A percentile compares a stretch with the other conserved stretches of the same genome.
Conservation (phyloP, 1,284 basidiomycete species). For the Irpex lacteus region DNA sequence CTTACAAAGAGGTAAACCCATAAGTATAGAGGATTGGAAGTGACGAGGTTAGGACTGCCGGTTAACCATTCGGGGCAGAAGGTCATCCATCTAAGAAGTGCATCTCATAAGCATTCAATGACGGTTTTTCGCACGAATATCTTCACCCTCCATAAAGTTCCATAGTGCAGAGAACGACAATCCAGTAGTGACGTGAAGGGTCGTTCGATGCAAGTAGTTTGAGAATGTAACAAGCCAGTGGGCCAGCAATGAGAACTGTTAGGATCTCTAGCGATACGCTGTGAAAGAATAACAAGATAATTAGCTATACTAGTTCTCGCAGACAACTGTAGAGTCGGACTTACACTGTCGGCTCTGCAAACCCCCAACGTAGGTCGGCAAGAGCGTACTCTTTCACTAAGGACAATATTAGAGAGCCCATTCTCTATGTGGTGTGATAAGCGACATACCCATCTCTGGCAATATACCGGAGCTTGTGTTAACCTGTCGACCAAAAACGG, state of each 20-base stretch:
- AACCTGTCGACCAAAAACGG: slow-evolving; percentile 69
- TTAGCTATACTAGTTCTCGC: too few species aligned
- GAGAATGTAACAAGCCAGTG: slow-evolving; percentile 68
- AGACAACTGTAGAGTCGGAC: background rate
- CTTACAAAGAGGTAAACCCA: slow-evolving; percentile 46
- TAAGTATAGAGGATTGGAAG: slow-evolving; percentile 54
- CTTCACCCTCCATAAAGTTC: slow-evolving; percentile 76
- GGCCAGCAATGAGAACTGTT: slow-evolving; percentile 76
- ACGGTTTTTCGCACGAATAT: background rate
- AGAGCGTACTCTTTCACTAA: slow-evolving; percentile 66
- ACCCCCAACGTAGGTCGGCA: slow-evolving; percentile 79
- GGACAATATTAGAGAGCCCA: background rate
- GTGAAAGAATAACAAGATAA: too few species aligned
- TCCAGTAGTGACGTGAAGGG: slow-evolving; percentile 75
- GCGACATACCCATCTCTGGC: slow-evolving; percentile 72
- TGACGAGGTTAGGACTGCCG: slow-evolving; percentile 69
- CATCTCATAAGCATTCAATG: background rate
- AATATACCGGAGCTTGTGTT: slow-evolving; percentile 66
- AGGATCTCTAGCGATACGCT: slow-evolving; percentile 71
- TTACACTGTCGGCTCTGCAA: slow-evolving; percentile 59
- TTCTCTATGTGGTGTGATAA: background rate
- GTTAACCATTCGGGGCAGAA: slow-evolving; percentile 84
- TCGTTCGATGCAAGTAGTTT: slow-evolving; percentile 62
- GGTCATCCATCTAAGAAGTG: slow-evolving; percentile 67
- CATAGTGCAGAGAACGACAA: slow-evolving; percentile 70